phyloP scores from a whole-genome alignment of 768 basidiomycete species.

The Mycena belliarum region DNA sequence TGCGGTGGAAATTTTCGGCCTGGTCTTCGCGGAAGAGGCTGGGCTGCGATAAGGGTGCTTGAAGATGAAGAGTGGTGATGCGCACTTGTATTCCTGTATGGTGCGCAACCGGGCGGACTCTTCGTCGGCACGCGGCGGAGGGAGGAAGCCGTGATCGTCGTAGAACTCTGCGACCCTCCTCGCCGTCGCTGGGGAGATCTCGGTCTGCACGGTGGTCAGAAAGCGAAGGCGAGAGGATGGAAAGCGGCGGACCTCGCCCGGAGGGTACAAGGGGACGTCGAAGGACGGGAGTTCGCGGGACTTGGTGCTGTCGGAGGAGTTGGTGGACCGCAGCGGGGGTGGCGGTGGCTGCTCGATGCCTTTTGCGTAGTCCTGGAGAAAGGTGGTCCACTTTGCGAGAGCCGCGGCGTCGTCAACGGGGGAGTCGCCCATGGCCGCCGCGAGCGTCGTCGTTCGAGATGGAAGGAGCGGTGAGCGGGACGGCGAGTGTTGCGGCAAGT shows the following conservation, averaged over 20 bases:
- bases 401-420: not conserved
- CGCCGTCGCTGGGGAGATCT: constrained; percentile 10
- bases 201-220: not conserved
- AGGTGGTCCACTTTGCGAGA: not conserved
- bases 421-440: not conserved
- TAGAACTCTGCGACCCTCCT: constrained; percentile 14
- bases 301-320: not conserved
- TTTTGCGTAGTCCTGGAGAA: not conserved
- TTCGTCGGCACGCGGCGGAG: constrained; percentile 16
- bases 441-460: no score
- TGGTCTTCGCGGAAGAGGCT: constrained; percentile 15
- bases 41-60: not conserved
- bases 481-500: no score
- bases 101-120: constrained; percentile 1
- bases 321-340: not conserved
- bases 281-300: not conserved
- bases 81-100: constrained; percentile 18
- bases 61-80: no score
- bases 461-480: no score
- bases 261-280: constrained; percentile 10
- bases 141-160: constrained; percentile 10
- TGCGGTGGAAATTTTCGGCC: constrained; percentile 9
- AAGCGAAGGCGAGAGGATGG: not conserved
- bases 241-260: not conserved
- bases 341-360: constrained; percentile 2